Conservation (phyloP, 1,284 basidiomycete species). For the Sparassis latifolia region DNA sequence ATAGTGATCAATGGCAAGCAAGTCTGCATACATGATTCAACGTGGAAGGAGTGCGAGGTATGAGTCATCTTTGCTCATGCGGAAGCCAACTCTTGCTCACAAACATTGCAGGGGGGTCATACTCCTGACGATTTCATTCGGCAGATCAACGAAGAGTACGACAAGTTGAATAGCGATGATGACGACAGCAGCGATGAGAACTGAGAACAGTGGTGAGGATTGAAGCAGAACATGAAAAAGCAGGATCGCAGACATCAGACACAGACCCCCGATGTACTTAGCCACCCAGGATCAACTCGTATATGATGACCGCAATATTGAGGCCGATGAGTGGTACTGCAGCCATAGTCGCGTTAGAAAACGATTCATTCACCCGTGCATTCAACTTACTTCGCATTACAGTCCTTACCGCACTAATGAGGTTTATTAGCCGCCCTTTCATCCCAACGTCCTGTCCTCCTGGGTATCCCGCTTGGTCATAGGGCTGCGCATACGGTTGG, state of each 20-base stretch:
- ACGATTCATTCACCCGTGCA: not conserved
- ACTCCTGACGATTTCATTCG: conserved; percentile 65
- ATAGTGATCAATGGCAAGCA: conserved; percentile 64
- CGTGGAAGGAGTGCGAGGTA: conserved; percentile 83
- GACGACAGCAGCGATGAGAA: not conserved
- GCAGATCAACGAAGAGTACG: conserved; percentile 74
- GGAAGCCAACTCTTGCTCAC: conserved; percentile 1
- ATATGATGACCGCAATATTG: conserved; percentile 79
- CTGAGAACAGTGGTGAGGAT: not conserved
- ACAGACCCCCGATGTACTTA: conserved; percentile 8
- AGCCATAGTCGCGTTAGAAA: conserved; percentile 1
- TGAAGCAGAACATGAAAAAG: not conserved
- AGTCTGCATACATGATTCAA: conserved; percentile 72
- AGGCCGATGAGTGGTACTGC: conserved; percentile 83
- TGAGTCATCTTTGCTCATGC: conserved; percentile 18
- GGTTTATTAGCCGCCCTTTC: conserved; percentile 83
- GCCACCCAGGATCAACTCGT: conserved; percentile 67
- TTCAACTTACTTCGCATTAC: conserved; percentile 84
- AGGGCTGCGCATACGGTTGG: conserved; percentile 62
- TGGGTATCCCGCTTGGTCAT: conserved; percentile 59
- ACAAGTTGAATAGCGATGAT: conserved; percentile 43
- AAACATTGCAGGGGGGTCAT: conserved; percentile 60
- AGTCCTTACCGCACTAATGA: conserved; percentile 91
- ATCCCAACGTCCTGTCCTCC: conserved; percentile 61
- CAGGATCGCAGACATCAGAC: too few species aligned